Evolutionary conservation across 225 moss, liverwort and hornwort genomes (phyloP).

Genomic region (Marchantia paleacea): DNA sequence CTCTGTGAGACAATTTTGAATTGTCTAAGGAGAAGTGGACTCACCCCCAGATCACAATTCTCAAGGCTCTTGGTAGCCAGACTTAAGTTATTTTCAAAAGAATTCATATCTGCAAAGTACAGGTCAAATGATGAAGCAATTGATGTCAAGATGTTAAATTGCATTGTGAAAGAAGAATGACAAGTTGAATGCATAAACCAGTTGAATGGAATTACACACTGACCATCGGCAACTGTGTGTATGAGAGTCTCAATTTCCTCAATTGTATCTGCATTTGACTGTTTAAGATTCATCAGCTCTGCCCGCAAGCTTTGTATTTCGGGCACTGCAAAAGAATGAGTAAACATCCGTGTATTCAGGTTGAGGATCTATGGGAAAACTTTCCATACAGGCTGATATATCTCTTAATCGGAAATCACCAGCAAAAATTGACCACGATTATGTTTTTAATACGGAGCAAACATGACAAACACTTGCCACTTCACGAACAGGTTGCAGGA

Average conservation of each 20-base stretch:
- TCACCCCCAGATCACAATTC: constrained; percentile 33
- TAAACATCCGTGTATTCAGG: neutral
- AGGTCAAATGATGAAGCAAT: neutral
- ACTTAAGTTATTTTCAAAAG: constrained; percentile 29
- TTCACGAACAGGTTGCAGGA: neutral
- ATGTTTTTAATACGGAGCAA: neutral
- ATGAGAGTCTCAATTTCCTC: constrained; percentile 36
- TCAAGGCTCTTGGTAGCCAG: constrained; percentile 20
- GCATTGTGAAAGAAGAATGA: neutral
- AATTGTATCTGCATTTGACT: constrained; percentile 29
- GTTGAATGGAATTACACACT: neutral
- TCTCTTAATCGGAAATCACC: neutral
- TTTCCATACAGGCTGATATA: neutral
- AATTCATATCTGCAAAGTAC: constrained; percentile 33
- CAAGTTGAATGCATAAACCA: neutral
- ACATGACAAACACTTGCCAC: neutral
- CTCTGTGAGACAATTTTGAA: neutral
- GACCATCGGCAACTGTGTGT: constrained; percentile 33
- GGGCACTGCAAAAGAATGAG: constrained; percentile 18
- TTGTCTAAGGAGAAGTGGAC: neutral
- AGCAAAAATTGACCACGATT: too few species aligned
- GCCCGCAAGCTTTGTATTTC: constrained; percentile 23
- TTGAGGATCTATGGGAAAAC: neutral
- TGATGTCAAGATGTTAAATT: neutral
- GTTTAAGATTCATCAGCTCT: constrained; percentile 30